phyloP scores from a whole-genome alignment of 257 asterid species.

The Scutellaria minor region DNA sequence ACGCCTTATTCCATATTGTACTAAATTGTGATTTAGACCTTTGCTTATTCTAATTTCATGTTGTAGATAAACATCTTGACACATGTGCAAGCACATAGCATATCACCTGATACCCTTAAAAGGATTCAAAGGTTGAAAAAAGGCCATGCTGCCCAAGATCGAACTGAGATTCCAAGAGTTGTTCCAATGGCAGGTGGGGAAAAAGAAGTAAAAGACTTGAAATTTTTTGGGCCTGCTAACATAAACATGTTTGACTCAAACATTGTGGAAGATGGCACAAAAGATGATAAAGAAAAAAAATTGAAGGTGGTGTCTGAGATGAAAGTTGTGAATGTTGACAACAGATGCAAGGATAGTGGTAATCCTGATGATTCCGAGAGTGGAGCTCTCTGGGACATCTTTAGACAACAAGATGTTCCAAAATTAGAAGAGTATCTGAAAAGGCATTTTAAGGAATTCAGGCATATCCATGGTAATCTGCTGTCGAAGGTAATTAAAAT shows the following conservation, averaged over 20 bases:
- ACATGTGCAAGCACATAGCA: slow-evolving; percentile 48
- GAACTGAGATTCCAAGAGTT: slow-evolving; percentile 39
- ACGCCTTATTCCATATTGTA: not conserved
- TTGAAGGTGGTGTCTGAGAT: too few relatives aligned
- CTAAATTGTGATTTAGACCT: not conserved
- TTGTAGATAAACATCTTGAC: slow-evolving; percentile 74
- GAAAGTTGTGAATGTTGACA: too few relatives aligned
- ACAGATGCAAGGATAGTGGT: not conserved
- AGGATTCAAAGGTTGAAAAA: slow-evolving; percentile 39
- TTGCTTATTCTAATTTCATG: slow-evolving; percentile 23
- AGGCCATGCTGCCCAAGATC: slow-evolving; percentile 64
- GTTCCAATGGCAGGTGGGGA: not conserved
- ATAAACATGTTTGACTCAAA: not conserved
- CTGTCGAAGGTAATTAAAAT: slow-evolving; percentile 49
- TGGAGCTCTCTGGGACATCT: slow-evolving; percentile 82
- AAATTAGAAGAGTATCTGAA: slow-evolving; percentile 54
- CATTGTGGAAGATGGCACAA: not conserved
- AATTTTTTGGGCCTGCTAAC: not conserved
- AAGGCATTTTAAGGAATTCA: slow-evolving; percentile 47
- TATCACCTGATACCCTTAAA: slow-evolving; percentile 14
- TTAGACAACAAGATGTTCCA: slow-evolving; percentile 66
- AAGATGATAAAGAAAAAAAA: too few relatives aligned
- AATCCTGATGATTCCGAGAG: slow-evolving; percentile 39
- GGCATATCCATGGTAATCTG: slow-evolving; percentile 49
- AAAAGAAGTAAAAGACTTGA: not conserved